Percentiles rank a stretch among this genome's conserved stretches.
phyloP scores from a whole-genome alignment of 345 rosid species.

The Gossypioides kirkii region DNA sequence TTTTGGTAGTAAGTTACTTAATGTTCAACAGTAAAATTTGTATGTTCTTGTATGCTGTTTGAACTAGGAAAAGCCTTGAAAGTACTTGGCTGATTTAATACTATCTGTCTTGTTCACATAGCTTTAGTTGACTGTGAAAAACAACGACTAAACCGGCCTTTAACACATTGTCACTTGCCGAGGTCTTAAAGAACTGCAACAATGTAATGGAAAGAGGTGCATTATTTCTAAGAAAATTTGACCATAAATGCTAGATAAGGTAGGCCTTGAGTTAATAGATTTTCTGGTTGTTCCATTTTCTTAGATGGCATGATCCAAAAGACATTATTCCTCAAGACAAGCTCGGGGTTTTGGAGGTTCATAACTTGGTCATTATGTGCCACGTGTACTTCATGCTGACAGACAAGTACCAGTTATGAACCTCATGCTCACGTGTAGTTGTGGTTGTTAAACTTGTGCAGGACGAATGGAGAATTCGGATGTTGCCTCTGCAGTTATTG shows the following conservation, averaged over 20 bases:
- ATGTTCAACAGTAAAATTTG: neutral
- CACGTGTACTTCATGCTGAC: too few relatives aligned
- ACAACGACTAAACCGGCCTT: neutral
- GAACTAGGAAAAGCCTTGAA: neutral
- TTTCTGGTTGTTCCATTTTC: neutral
- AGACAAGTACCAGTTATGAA: too few relatives aligned
- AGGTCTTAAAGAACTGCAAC: neutral
- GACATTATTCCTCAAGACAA: neutral
- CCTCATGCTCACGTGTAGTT: neutral
- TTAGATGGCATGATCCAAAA: too few relatives aligned
- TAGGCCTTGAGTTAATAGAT: neutral
- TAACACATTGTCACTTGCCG: neutral
- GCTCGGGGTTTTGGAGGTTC: neutral
- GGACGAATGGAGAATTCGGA: constrained; percentile 89
- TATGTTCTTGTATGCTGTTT: neutral
- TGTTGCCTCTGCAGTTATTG: constrained; percentile 74
- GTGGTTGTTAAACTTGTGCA: constrained; percentile 13
- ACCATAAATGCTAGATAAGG: neutral
- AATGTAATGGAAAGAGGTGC: neutral
- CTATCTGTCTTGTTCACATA: neutral
- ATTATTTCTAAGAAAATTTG: neutral
- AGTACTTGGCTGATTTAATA: neutral
- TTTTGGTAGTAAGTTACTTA: neutral
- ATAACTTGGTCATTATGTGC: neutral
- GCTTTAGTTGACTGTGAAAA: neutral